Base-by-base conservation (phyloP, 2,329 filamentous ascomycete species). In the Monilinia polystroma region DNA sequence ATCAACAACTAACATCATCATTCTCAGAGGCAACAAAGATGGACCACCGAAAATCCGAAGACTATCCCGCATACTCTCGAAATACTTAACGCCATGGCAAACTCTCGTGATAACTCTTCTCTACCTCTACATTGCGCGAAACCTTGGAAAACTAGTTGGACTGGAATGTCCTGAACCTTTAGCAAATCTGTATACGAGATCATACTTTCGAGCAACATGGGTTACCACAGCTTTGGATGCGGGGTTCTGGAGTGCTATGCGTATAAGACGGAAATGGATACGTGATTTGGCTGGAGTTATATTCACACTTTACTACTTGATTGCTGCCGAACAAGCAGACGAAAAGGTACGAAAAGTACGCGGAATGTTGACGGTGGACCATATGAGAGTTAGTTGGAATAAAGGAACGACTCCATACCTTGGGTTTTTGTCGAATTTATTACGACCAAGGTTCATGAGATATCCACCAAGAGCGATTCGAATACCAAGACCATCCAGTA, bases 221-320 rank as follows among this genome's bases (percentile, higher is more conserved):
- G 87, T 98, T 20, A 88, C 95, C 64, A 99, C 95, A 0, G 95
- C 93, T 0, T 80, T 99, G 68, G 95, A 99, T 74, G 95, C 95
- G 7, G 95, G 95, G 1, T 99, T 97, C 78, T 99, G 95, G 95
- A 97, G 93, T 0, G 95, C 95, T 45, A 99, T 99, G 95, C 90
- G 88, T 74, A 93, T 99, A 70, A 86, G 86, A 66, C 83, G 83
- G 58, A 93, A 90, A 73, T 93, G 91, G 87, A 72, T 97, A 53
- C 85, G 93, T 51, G 93, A 98, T 76, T 76, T 97, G 18, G 86
- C 90, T 12, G 93, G 92, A 75, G 83, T 98, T 26, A 81, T 92
- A 57, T 98, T 97, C 78, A 91, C 91, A 0, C 76, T 90, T 14
- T 99, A 97, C 79, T 99, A 99, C 77, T 83, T 99, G 70, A 85